Evolutionary conservation across 352 stramenopile genomes (phyloP), one percentile per base, ranked within the genome.

Genomic region (Achlya hypogyna): DNA sequence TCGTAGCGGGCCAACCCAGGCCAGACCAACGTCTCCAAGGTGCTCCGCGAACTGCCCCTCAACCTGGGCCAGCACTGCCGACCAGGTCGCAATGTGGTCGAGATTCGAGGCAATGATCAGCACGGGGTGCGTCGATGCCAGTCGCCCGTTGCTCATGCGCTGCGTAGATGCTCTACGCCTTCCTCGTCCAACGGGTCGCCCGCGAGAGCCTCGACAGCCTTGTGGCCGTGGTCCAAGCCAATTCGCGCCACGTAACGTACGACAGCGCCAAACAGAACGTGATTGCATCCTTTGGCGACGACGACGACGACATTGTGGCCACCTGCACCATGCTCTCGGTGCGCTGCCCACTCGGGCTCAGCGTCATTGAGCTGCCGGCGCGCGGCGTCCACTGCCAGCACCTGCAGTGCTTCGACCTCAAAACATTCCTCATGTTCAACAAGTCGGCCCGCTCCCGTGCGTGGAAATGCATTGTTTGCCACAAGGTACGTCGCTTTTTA

Each of bases 391-490:
- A 95, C 70, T 98, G 95, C 71, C 95, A 90, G 60, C 95, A 98
- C 70, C 77, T 97, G 58, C 93, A 98, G 81, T 98, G 95, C 72
- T 98, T 98, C 74, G 94, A 98, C 73, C 73, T 98, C 29, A 79
- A 71, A 66, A 97, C 88, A 2, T 98, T 97, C 71, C 72, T 98
- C 23, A 71, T 87, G 40, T 92, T 95, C 54, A 98, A 95, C 79
- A 82, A 93, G 67, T 89, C 82, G 66, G 84, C 90, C 22, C 78
- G 79, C 49, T 96, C 90, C 22, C 83, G 86, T 40, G 78, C 89
- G 51, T 98, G 91, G 81, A 83, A 86, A 59, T 98, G 93, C 81
- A 87, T 77, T 62, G 76, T 90, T 29, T 98, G 93, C 69, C 84
- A 98, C 76, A 81, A 88, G 77, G 84, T 93, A 78, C 63, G 79